phyloP scores from a whole-genome alignment of 2,329 filamentous ascomycete species.

The Apiospora saccharicola region DNA sequence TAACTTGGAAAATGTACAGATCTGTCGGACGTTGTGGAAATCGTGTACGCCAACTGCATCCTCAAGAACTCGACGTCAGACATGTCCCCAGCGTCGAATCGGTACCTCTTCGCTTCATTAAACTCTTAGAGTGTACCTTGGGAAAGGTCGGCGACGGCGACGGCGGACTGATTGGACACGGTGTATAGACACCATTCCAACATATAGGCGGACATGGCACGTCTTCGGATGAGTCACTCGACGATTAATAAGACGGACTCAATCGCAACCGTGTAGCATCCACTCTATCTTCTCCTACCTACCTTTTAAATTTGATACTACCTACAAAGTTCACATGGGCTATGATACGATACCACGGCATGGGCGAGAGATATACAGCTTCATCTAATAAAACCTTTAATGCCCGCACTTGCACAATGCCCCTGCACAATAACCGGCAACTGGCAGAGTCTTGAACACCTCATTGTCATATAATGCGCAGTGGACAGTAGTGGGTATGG shows the following conservation, averaged over 20 bases:
- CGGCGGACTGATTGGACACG: not conserved
- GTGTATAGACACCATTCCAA: not conserved
- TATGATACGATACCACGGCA: not conserved
- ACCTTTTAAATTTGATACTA: not conserved
- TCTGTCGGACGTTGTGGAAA: not conserved
- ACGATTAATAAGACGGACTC: not conserved
- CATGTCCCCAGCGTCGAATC: not conserved
- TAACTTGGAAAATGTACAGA: not conserved
- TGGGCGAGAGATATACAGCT: not conserved
- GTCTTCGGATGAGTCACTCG: too few species aligned
- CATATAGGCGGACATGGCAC: too few species aligned
- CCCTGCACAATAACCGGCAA: not conserved
- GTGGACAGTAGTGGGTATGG: not conserved
- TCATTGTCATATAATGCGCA: too few species aligned
- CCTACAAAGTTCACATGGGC: not conserved
- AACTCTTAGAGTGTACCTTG: not conserved
- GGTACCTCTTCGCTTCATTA: not conserved
- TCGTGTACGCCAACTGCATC: slow-evolving; percentile 21
- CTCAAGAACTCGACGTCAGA: slow-evolving; percentile 11
- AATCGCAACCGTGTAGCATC: not conserved
- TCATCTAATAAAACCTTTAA: not conserved
- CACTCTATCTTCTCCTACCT: not conserved
- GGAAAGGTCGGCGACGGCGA: too few species aligned
- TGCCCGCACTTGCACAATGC: not conserved
- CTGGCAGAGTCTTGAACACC: not conserved